These are phyloP conservation scores for Diaporthe amygdali DNA, from an alignment of 2,329 filamentous ascomycete species.

Conservation along the genomic window DNA sequence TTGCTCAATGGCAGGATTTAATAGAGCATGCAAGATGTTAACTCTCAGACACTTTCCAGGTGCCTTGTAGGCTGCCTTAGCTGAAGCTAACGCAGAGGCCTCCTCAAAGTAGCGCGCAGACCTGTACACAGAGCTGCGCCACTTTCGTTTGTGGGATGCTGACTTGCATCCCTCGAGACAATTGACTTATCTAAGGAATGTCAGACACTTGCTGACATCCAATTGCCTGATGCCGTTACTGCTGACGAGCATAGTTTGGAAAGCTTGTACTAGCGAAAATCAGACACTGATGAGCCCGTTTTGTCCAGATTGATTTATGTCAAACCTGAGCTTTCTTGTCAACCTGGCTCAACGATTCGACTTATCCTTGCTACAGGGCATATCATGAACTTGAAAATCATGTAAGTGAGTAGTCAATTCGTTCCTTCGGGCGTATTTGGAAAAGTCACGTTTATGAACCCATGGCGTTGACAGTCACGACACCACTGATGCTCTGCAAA, in stretches of 20 bases:
- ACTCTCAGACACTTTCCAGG: not conserved
- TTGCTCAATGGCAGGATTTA: not conserved
- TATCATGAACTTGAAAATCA: no score
- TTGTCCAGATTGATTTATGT: no score
- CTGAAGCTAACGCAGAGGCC: not conserved
- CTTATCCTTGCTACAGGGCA: no score
- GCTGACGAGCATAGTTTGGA: not conserved
- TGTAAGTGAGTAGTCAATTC: no score
- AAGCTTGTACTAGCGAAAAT: not conserved
- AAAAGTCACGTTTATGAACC: no score
- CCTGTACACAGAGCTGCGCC: not conserved
- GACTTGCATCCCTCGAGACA: not conserved
- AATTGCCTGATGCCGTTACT: not conserved
- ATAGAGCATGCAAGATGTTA: not conserved
- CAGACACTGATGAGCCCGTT: no score
- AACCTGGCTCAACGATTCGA: no score
- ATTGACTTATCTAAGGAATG: not conserved
- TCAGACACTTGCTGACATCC: not conserved
- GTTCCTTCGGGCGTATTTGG: no score
- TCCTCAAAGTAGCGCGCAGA: not conserved
- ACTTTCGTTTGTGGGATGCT: not conserved
- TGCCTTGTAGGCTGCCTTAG: not conserved
- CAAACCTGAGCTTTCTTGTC: no score
- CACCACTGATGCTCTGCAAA: no score
- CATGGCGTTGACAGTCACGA: no score